phyloP scores from a whole-genome alignment of 495 filamentous ascomycete genomes.

The Penicillium odoratum region DNA sequence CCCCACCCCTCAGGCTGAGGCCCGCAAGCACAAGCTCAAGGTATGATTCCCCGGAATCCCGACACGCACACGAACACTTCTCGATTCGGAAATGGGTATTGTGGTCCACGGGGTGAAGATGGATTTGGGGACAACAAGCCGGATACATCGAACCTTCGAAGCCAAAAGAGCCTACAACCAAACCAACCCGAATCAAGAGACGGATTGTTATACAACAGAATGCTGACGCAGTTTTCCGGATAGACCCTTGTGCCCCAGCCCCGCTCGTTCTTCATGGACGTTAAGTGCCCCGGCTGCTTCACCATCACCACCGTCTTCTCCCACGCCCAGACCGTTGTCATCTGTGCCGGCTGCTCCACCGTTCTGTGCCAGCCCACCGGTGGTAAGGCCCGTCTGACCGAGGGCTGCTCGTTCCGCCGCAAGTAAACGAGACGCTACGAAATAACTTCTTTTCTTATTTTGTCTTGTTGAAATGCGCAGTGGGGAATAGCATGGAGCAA shows the following conservation, averaged over 20 bases:
- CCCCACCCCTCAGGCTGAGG: slow-evolving; percentile 92
- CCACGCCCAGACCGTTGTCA: slow-evolving; percentile 99
- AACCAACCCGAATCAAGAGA: neutral
- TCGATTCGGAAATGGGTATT: slow-evolving; percentile 16
- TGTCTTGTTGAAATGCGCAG: slow-evolving; percentile 34
- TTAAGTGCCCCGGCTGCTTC: slow-evolving; percentile 99
- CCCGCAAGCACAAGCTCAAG: slow-evolving; percentile 99
- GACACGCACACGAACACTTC: slow-evolving; percentile 10
- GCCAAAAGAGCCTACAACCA: slow-evolving; percentile 4
- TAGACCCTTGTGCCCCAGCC: slow-evolving; percentile 92
- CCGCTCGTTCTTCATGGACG: slow-evolving; percentile 99
- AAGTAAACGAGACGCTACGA: slow-evolving; percentile 71
- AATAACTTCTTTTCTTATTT: slow-evolving; percentile 28
- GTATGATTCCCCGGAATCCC: slow-evolving; percentile 51
- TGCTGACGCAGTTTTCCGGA: slow-evolving; percentile 19
- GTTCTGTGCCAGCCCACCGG: slow-evolving; percentile 98
- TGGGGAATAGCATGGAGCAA: slow-evolving; percentile 35
- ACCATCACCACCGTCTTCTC: slow-evolving; percentile 99
- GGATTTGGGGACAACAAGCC: slow-evolving; percentile 1
- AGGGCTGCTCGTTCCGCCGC: slow-evolving; percentile 98
- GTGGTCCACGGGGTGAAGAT: slow-evolving; percentile 8
- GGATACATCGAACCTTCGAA: neutral
- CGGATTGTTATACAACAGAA: neutral
- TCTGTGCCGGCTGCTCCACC: slow-evolving; percentile 96
- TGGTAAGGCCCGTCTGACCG: slow-evolving; percentile 94